A percentile compares a stretch with the other conserved stretches of the same genome.
These are phyloP conservation scores for Fraxinus paxiana DNA, from an alignment of 305 asterid genomes.

Conservation along the genomic window DNA sequence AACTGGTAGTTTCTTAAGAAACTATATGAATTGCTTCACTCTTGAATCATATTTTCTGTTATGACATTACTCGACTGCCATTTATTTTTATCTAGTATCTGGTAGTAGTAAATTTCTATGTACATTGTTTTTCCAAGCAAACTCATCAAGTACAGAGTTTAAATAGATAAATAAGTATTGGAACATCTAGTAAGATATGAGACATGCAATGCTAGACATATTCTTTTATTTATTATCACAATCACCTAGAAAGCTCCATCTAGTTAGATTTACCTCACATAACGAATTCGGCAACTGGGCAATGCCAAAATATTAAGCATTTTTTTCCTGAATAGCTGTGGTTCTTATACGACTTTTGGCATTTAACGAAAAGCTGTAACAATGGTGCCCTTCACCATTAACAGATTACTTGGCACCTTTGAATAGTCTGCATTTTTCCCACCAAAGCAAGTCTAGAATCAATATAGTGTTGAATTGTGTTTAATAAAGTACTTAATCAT, in stretches of 20 bases:
- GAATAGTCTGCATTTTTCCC: slow-evolving; percentile 24
- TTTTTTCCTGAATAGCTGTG: slow-evolving; percentile 3
- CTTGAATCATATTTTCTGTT: slow-evolving; percentile 3
- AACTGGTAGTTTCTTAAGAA: neutral
- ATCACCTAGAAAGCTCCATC: slow-evolving; percentile 17
- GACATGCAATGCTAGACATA: slow-evolving; percentile 16
- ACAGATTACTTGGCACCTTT: slow-evolving; percentile 22
- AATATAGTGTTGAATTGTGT: neutral
- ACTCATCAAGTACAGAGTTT: slow-evolving; percentile 10
- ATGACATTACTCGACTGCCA: slow-evolving; percentile 4
- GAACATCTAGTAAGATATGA: slow-evolving; percentile 4
- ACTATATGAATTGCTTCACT: neutral
- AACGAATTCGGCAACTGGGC: neutral
- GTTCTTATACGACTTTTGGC: slow-evolving; percentile 17
- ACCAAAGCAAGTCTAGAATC: slow-evolving; percentile 18
- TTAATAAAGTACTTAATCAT: slow-evolving; percentile 3
- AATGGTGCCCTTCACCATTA: slow-evolving; percentile 16
- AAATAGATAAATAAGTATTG: neutral
- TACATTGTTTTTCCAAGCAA: slow-evolving; percentile 1
- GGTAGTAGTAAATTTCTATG: neutral
- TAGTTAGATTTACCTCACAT: slow-evolving; percentile 18
- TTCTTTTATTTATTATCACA: slow-evolving; percentile 18
- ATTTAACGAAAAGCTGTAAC: slow-evolving; percentile 17
- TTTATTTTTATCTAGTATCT: neutral
- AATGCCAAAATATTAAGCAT: neutral